These are phyloP conservation scores for Corchorus olitorius DNA, from an alignment of 345 rosid genomes.

Conservation along the genomic window DNA sequence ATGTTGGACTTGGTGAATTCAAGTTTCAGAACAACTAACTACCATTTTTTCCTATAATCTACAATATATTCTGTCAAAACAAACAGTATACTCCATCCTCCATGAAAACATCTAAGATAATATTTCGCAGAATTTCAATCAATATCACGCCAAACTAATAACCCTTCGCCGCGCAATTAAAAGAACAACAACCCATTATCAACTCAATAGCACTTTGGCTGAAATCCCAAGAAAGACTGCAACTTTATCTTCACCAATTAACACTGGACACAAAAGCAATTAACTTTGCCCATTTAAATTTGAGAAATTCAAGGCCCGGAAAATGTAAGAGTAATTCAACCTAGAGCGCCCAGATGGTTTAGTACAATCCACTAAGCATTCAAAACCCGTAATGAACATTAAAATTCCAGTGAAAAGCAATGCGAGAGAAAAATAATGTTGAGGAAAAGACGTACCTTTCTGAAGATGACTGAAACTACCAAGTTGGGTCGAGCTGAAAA, in stretches of 20 bases:
- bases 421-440: neutral
- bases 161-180: neutral
- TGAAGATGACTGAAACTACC: neutral
- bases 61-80: neutral
- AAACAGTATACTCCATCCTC: conserved; percentile 6
- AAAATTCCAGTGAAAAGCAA: neutral
- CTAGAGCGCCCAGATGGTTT: neutral
- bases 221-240: neutral
- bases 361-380: neutral
- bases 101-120: neutral
- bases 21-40: neutral
- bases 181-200: neutral
- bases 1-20: neutral
- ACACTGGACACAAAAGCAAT: neutral
- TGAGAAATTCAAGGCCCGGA: neutral
- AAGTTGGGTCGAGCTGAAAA: conserved; percentile 5
- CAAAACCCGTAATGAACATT: neutral
- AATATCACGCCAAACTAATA: neutral
- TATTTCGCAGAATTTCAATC: neutral
- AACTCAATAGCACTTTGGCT: neutral
- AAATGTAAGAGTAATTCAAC: neutral
- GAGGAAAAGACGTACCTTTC: conserved; percentile 5
- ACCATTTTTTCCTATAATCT: neutral
- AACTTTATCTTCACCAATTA: neutral
- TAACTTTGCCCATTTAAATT: neutral